Percentiles rank a stretch among this genome's conserved stretches.
phyloP scores from a whole-genome alignment of 306 rosid genomes.

The Leucaena leucocephala region DNA sequence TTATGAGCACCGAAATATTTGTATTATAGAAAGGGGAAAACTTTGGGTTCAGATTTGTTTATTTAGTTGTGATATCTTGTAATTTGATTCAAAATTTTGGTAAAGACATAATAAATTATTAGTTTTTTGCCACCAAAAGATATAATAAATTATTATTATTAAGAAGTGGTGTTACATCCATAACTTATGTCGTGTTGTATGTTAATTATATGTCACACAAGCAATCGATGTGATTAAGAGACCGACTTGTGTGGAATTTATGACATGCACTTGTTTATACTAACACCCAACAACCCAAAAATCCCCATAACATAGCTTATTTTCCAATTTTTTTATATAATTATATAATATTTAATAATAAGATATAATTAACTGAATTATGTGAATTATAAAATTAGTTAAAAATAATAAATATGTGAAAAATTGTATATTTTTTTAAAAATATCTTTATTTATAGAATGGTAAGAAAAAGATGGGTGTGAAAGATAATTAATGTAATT shows the following conservation, averaged over 20 bases:
- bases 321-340: neutral
- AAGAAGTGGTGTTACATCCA: neutral
- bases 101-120: neutral
- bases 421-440: too few relatives aligned
- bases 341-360: too few relatives aligned
- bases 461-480: too few relatives aligned
- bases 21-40: neutral
- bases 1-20: too few relatives aligned
- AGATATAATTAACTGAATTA: too few relatives aligned
- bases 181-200: neutral
- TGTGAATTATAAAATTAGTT: too few relatives aligned
- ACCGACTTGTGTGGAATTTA: neutral
- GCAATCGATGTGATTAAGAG: neutral
- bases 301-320: neutral
- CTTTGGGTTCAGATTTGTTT: neutral
- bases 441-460: too few relatives aligned
- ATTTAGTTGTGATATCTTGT: neutral
- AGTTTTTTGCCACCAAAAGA: too few relatives aligned
- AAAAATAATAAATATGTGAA: too few relatives aligned
- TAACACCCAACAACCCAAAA: neutral
- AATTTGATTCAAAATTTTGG: neutral
- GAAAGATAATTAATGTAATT: too few relatives aligned
- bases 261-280: neutral
- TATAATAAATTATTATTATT: neutral
- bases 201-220: neutral